These are phyloP conservation scores for Candida corydali DNA, from an alignment of 805 yeast species.

Conservation along the genomic window DNA sequence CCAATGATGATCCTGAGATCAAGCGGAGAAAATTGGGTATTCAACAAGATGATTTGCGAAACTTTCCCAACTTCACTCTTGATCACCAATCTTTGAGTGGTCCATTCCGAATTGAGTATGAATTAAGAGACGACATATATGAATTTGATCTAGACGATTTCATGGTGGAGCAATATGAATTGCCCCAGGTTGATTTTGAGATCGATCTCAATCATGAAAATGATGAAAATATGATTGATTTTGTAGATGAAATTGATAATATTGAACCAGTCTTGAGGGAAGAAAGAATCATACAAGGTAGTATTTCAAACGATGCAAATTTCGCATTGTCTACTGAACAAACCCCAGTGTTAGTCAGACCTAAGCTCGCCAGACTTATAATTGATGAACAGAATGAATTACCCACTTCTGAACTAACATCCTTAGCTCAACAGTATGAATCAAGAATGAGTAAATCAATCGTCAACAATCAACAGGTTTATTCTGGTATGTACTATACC, in stretches of 20 bases:
- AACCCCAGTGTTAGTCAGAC: neutral
- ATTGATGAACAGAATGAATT: slow-evolving; percentile 1
- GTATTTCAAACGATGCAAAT: slow-evolving; percentile 6
- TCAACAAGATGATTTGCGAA: slow-evolving; percentile 10
- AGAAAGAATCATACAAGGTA: no score
- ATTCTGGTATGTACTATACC: neutral
- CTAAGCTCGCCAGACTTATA: no score
- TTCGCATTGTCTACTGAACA: slow-evolving; percentile 5
- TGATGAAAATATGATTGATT: neutral
- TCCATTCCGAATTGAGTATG: neutral
- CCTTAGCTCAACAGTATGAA: neutral
- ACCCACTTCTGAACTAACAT: neutral
- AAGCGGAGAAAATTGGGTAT: slow-evolving; percentile 16
- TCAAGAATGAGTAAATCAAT: slow-evolving; percentile 2
- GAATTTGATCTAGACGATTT: slow-evolving; percentile 1
- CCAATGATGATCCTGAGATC: slow-evolving; percentile 7
- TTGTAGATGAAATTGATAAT: slow-evolving; percentile 7
- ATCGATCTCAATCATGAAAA: neutral
- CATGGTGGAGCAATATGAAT: neutral
- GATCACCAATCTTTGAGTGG: neutral
- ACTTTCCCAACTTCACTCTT: slow-evolving; percentile 9
- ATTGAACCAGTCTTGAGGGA: no score
- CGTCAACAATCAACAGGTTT: neutral
- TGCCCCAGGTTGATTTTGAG: neutral
- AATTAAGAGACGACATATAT: neutral